Evolutionary conservation across 345 rosid species (phyloP), one percentile per base, ranked within the genome.

Genomic region (Lepidium aucheri): DNA sequence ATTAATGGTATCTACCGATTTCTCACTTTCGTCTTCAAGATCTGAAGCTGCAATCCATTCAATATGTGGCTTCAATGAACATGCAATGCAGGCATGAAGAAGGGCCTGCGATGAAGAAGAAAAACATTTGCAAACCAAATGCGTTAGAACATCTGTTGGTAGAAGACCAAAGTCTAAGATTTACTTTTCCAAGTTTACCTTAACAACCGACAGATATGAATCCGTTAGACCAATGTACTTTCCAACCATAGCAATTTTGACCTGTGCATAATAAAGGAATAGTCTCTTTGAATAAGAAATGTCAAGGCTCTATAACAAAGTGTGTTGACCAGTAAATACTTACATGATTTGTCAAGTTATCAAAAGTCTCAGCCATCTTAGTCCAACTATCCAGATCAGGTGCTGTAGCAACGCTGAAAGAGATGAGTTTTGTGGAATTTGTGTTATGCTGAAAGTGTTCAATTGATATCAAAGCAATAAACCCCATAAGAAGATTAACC

Each of bases 11-110:
- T 72, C 18, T 84, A 93, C 98, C 81, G 56, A 66, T 81, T 59
- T 65, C 18, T 82, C 90, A 54, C 89, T 88, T 67, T 79, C 86
- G 36, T 88, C 94, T 84, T 93, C 98, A 65, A 93, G 94, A 79
- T 93, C 98, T 79, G 96, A 88, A 68, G 98, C 97, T 72, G 97
- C 91, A 79, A 93, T 84, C 98, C 97, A 93, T 59, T 86, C 91
- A 44, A 90, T 80, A 11, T 83, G 61, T 61, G 96, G 97, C 82
- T 90, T 90, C 74, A 79, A 71, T 70, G 88, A 84, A 73, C 96
- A 93, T 28, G 96, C 87, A 78, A 93, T 84, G 73, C 94, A 93
- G 35, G 98, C 96, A 81, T 93, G 98, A 70, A 93, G 76, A 77
- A 93, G 96, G 71, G 98, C 97, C 98, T 93, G 81, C 57, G 44